A percentile compares a stretch with the other conserved stretches of the same genome.
Conservation (phyloP, 1,284 basidiomycete species). For the Ceratobasidium sp. region DNA sequence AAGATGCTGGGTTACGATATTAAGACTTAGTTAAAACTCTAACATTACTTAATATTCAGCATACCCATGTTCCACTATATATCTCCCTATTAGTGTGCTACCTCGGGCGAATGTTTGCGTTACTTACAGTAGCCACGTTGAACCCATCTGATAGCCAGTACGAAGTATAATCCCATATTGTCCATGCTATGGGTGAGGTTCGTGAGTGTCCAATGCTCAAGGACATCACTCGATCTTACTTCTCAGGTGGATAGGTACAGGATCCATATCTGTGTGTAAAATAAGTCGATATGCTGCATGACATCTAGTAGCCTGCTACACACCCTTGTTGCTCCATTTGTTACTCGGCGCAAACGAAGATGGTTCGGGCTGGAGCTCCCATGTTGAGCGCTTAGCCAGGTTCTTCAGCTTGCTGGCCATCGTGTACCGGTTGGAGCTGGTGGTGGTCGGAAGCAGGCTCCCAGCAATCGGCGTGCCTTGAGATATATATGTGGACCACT, state of each 20-base stretch:
- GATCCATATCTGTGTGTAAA: conserved; percentile 44
- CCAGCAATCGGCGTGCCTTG: neutral
- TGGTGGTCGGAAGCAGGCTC: conserved; percentile 22
- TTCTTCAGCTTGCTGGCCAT: conserved; percentile 32
- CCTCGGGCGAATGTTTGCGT: neutral
- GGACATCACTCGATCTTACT: neutral
- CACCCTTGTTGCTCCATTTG: conserved; percentile 70
- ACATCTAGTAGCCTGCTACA: conserved; percentile 3
- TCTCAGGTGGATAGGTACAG: conserved; percentile 37
- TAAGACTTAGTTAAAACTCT: neutral
- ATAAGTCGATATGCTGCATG: neutral
- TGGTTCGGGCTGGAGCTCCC: conserved; percentile 52
- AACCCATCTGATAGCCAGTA: conserved; percentile 47
- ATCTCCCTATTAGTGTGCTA: neutral
- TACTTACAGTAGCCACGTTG: conserved; percentile 39
- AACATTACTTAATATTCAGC: conserved; percentile 33
- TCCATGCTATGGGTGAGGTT: conserved; percentile 27
- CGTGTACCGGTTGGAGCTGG: neutral
- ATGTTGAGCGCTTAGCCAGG: conserved; percentile 26
- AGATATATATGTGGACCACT: conserved; percentile 18
- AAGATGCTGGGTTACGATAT: conserved; percentile 59
- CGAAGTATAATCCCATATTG: conserved; percentile 40
- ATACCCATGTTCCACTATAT: conserved; percentile 42
- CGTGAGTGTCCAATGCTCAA: neutral
- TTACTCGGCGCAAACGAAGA: conserved; percentile 66